Percentiles rank a stretch among this genome's conserved stretches.
Evolutionary conservation across 495 filamentous ascomycete species (phyloP).

Genomic region (Friedmanniomyces endolithicus): DNA sequence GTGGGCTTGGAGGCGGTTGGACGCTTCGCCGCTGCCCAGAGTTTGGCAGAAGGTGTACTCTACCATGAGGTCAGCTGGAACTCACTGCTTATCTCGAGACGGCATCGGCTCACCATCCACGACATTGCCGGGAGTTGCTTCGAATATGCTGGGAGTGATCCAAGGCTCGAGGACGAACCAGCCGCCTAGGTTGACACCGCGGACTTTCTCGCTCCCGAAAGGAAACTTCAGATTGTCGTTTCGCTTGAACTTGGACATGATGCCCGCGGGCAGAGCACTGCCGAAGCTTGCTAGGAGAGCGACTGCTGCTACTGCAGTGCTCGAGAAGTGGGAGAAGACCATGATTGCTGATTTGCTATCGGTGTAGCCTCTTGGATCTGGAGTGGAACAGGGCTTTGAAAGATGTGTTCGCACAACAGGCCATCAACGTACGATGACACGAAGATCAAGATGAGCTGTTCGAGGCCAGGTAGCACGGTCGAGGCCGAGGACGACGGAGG

Average conservation of each 20-base stretch:
- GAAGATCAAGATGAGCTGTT: background rate
- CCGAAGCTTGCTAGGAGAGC: constrained; percentile 12
- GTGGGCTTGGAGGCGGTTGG: constrained; percentile 25
- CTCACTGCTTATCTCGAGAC: background rate
- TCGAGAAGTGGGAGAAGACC: constrained; percentile 4
- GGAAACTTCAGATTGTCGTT: constrained; percentile 22
- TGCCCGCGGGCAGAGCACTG: constrained; percentile 8
- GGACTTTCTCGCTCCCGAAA: constrained; percentile 29
- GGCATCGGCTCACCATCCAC: constrained; percentile 25
- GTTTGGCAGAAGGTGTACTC: constrained; percentile 27
- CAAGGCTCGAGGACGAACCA: constrained; percentile 38
- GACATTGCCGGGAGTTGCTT: constrained; percentile 22
- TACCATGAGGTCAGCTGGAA: background rate
- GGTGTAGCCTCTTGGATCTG: background rate
- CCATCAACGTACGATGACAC: background rate
- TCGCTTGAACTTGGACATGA: constrained; percentile 19
- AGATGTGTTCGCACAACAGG: background rate
- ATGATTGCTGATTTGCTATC: constrained; percentile 5
- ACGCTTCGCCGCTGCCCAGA: constrained; percentile 28
- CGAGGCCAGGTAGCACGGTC: background rate
- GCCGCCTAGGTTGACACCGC: constrained; percentile 35
- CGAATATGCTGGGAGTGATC: constrained; percentile 38
- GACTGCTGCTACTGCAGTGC: constrained; percentile 11
- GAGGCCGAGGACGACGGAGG: background rate
- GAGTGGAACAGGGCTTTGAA: background rate